Evolutionary conservation across 139 green algal species (phyloP).

Genomic region (Zygnema cylindricum): DNA sequence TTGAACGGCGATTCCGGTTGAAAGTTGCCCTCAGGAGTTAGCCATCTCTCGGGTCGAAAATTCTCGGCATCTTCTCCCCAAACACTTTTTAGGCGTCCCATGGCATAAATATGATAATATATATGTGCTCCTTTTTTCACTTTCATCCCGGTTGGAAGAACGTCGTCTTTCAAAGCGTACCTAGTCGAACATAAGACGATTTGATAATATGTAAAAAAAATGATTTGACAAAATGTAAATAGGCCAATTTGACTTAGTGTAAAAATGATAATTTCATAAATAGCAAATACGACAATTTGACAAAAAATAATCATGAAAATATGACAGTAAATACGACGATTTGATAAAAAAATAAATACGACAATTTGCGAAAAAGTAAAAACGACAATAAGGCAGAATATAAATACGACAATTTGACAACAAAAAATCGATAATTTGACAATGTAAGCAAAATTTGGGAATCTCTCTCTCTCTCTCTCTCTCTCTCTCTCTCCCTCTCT

Average conservation of each 20-base stretch:
- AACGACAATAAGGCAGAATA: not conserved
- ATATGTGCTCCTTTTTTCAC: conserved; percentile 17
- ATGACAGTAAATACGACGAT: too few species aligned
- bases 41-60: conserved; percentile 42
- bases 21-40: conserved; percentile 5
- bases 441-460: not conserved
- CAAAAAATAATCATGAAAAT: too few species aligned
- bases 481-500: too few species aligned
- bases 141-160: conserved; percentile 7
- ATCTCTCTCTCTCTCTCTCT: not conserved
- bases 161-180: conserved; percentile 15
- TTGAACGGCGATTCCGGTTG: conserved; percentile 37
- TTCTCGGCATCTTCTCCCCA: conserved; percentile 26
- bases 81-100: conserved; percentile 27
- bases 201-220: too few species aligned
- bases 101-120: conserved; percentile 29
- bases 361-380: too few species aligned
- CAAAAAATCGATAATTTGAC: not conserved
- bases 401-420: not conserved
- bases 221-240: too few species aligned
- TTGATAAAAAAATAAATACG: too few species aligned
- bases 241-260: too few species aligned
- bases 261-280: too few species aligned
- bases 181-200: too few species aligned
- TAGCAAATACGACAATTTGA: too few species aligned